Evolutionary conservation across 768 basidiomycete genomes (phyloP).

Genomic region (Collybiopsis confluens): DNA sequence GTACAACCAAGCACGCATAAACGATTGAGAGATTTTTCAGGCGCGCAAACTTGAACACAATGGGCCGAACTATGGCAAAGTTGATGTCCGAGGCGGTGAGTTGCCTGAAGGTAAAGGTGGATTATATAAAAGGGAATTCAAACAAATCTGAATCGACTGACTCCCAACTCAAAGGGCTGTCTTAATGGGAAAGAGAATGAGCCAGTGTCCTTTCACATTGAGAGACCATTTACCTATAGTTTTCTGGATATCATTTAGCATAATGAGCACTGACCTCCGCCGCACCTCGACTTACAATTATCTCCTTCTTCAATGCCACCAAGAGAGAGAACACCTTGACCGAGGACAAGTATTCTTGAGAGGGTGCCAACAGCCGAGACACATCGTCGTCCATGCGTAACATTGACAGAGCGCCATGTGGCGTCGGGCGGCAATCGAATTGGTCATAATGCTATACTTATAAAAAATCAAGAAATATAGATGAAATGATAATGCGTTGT

Average conservation of each 20-base stretch:
- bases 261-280: slow-evolving; percentile 12
- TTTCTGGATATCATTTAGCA: slow-evolving; percentile 25
- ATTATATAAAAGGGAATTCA: slow-evolving; percentile 1
- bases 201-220: slow-evolving; percentile 6
- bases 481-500: too few species aligned
- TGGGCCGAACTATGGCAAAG: slow-evolving; percentile 71
- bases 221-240: slow-evolving; percentile 35
- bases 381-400: slow-evolving; percentile 31
- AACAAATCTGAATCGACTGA: slow-evolving; percentile 32
- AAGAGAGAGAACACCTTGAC: slow-evolving; percentile 82
- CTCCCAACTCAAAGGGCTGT: slow-evolving; percentile 79
- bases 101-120: slow-evolving; percentile 41
- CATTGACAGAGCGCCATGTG: not conserved
- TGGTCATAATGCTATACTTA: too few species aligned
- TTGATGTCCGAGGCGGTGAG: slow-evolving; percentile 81
- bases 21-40: slow-evolving; percentile 45
- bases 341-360: slow-evolving; percentile 52
- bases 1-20: slow-evolving; percentile 71
- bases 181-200: slow-evolving; percentile 28
- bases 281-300: slow-evolving; percentile 44
- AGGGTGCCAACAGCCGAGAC: slow-evolving; percentile 44
- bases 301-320: slow-evolving; percentile 64
- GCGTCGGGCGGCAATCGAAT: not conserved
- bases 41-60: slow-evolving; percentile 64
- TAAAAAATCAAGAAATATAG: too few species aligned